These are phyloP conservation scores for Penicillium sp. DNA, from an alignment of 2,329 filamentous ascomycete genomes.

Conservation along the genomic window DNA sequence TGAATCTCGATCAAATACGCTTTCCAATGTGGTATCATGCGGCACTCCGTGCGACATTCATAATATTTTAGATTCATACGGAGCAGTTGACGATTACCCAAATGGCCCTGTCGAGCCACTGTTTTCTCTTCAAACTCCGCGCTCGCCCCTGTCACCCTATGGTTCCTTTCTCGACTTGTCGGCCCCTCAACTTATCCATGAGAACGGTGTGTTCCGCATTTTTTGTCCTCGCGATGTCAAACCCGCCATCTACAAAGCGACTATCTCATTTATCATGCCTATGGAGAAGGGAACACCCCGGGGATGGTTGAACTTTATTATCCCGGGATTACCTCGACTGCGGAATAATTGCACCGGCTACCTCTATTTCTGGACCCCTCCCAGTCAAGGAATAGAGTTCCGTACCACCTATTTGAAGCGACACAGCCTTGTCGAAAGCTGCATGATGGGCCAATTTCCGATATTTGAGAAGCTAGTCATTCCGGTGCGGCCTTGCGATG, in stretches of 20 bases:
- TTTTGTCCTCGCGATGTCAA: slow-evolving; percentile 11
- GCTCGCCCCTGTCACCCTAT: background rate
- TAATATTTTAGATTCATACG: background rate
- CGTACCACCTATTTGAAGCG: slow-evolving; percentile 27
- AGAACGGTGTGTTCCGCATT: slow-evolving; percentile 20
- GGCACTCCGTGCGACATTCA: slow-evolving; percentile 11
- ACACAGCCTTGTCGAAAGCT: slow-evolving; percentile 28
- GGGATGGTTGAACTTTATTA: slow-evolving; percentile 29
- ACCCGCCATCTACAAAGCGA: slow-evolving; percentile 20
- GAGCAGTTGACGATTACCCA: background rate
- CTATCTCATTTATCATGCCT: slow-evolving; percentile 17
- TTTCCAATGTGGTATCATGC: slow-evolving; percentile 11
- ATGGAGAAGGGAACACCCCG: slow-evolving; percentile 17
- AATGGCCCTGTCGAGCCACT: background rate
- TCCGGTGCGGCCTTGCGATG: slow-evolving; percentile 28
- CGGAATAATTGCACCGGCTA: slow-evolving; percentile 24
- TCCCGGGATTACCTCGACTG: slow-evolving; percentile 32
- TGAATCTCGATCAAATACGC: slow-evolving; percentile 1
- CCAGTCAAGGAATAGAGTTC: slow-evolving; percentile 29
- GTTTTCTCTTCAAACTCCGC: background rate
- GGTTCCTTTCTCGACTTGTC: background rate
- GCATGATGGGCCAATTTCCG: slow-evolving; percentile 31
- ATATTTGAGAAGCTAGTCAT: slow-evolving; percentile 24
- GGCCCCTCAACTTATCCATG: slow-evolving; percentile 10
- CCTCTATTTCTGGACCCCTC: slow-evolving; percentile 30